Evolutionary conservation across 192 early-diverging fungal genomes (phyloP), one percentile per base, ranked within the genome.

Genomic region (Fimicolochytrium jonesii): DNA sequence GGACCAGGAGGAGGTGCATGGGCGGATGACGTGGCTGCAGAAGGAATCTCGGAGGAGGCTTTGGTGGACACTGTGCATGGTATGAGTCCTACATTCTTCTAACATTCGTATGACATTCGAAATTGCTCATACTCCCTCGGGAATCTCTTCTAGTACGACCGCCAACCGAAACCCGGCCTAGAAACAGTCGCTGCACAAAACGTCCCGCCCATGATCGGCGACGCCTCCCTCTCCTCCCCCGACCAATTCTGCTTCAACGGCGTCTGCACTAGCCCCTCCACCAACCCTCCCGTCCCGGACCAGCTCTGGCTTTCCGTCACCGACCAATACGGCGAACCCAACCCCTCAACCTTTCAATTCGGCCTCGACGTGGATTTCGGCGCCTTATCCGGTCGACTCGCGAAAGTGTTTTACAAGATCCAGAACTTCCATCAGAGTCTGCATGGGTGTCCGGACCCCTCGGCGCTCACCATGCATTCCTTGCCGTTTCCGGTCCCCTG

Each of bases 51-150:
- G 57, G 4, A 37, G 57, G 20, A 17, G 57, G 31, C 41, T 59
- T 26, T 59, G 57, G 57, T 59, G 57, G 57, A 59, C 44, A 4
- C 18, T 59, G 13, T 59, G 57, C 41, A 45, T 59, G 57, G 57
- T 59, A 44, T 37, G 35, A 49, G 23, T 49, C 23, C 17, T 1
- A 0, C 17, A 26, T 49, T n/a, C n/a, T n/a, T n/a, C n/a, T n/a
- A n/a, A n/a, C n/a, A n/a, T n/a, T n/a, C n/a, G n/a, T n/a, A n/a
- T n/a, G n/a, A n/a, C n/a, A n/a, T n/a, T n/a, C n/a, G n/a, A n/a
- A n/a, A n/a, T n/a, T n/a, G n/a, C n/a, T n/a, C n/a, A n/a, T n/a
- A 49, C 47, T 49, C 26, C 0, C 11, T 1, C 26, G 23, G 18
- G 47, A 23, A 6, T 35, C 33, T 1, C 20, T 18, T 37, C 5